Conservation (phyloP, 2,329 filamentous ascomycete genomes). For the Knoxdaviesia capensis region DNA sequence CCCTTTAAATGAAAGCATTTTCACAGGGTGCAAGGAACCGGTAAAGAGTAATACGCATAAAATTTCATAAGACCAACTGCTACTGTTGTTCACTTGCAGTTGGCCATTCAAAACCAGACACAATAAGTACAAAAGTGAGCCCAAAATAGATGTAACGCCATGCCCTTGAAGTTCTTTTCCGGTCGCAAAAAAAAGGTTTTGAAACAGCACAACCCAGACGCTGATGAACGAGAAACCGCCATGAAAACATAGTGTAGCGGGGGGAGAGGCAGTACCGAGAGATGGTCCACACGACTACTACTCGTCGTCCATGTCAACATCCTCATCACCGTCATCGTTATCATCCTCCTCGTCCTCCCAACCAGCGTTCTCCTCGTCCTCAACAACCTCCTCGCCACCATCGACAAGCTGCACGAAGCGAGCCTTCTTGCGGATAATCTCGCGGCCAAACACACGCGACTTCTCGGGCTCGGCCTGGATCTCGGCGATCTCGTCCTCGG, state of each 20-base stretch:
- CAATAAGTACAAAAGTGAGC: neutral
- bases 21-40: neutral
- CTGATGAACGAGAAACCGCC: conserved; percentile 2
- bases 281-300: conserved; percentile 4
- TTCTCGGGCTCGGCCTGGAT: conserved; percentile 18
- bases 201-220: neutral
- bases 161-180: neutral
- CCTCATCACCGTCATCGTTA: conserved; percentile 14
- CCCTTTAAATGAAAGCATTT: conserved; percentile 3
- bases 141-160: neutral
- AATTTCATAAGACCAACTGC: too few species aligned
- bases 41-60: too few species aligned
- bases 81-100: neutral
- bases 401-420: conserved; percentile 7
- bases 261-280: neutral
- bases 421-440: conserved; percentile 12
- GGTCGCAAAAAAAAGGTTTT: neutral
- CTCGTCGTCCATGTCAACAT: conserved; percentile 21
- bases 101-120: neutral
- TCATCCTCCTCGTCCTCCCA: conserved; percentile 11
- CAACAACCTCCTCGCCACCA: conserved; percentile 9
- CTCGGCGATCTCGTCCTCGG: conserved; percentile 28
- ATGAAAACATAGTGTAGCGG: conserved; percentile 6
- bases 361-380: conserved; percentile 6
- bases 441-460: conserved; percentile 20